Percentiles rank a stretch among this genome's conserved stretches.
These are phyloP conservation scores for Eremochloa ophiuroides DNA, from an alignment of 176 grass and related monocot genomes.

Conservation along the genomic window DNA sequence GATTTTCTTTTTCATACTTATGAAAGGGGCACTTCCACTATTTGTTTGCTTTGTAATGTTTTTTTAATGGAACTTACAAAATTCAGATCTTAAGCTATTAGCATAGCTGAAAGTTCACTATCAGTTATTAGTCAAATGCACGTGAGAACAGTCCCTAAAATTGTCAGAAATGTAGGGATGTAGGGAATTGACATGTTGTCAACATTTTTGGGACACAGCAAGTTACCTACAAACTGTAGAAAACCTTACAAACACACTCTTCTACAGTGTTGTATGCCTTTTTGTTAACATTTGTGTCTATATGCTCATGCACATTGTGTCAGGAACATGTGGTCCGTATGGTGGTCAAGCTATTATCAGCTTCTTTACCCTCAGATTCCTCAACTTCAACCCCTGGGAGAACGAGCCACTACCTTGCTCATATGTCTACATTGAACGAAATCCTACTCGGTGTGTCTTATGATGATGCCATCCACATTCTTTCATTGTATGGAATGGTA, in stretches of 20 bases:
- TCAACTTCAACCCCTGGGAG: slow-evolving; percentile 55
- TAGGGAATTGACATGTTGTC: neutral
- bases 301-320: slow-evolving; percentile 5
- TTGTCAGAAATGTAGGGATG: neutral
- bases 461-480: slow-evolving; percentile 79
- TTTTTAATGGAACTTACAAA: neutral
- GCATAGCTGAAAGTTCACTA: neutral
- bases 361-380: slow-evolving; percentile 70
- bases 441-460: slow-evolving; percentile 72
- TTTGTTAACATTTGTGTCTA: neutral
- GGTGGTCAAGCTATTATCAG: slow-evolving; percentile 71
- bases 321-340: slow-evolving; percentile 86
- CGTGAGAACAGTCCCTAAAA: neutral
- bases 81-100: neutral
- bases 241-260: neutral
- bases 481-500: slow-evolving; percentile 96
- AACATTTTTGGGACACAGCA: neutral
- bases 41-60: neutral
- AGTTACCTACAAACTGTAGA: neutral
- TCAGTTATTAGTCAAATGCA: neutral
- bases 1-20: slow-evolving; percentile 1
- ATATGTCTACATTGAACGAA: slow-evolving; percentile 75
- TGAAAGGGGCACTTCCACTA: neutral
- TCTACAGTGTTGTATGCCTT: neutral
- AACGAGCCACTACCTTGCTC: slow-evolving; percentile 63